Conservation (phyloP, 495 filamentous ascomycete species). For the Penicillium longicatenatum region DNA sequence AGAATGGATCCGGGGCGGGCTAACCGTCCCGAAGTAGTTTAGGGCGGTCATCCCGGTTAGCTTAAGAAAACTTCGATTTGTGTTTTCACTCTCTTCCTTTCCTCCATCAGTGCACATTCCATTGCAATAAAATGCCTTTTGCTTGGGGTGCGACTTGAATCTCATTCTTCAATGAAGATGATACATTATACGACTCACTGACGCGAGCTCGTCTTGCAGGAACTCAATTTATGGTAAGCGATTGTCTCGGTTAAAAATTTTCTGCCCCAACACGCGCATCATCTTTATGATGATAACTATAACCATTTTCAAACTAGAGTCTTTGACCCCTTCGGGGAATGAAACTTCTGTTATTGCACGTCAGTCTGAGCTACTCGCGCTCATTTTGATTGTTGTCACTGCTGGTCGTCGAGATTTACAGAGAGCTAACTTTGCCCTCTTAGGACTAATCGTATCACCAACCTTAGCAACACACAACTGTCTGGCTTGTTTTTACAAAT, state of each 20-base stretch:
- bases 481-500: conserved; percentile 10
- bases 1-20: conserved; percentile 15
- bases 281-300: conserved; percentile 68
- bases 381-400: conserved; percentile 18
- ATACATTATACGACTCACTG: neutral
- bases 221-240: conserved; percentile 5
- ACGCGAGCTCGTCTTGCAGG: neutral
- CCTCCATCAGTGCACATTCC: conserved; percentile 21
- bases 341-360: conserved; percentile 93
- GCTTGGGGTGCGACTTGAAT: neutral
- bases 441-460: conserved; percentile 24
- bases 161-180: neutral
- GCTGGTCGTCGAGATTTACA: conserved; percentile 16
- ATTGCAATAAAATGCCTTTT: conserved; percentile 26
- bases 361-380: conserved; percentile 82
- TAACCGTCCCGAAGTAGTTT: neutral
- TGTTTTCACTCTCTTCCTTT: conserved; percentile 22
- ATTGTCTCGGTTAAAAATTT: conserved; percentile 4
- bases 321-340: conserved; percentile 89
- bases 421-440: conserved; percentile 31
- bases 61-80: conserved; percentile 30
- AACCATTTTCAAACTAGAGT: conserved; percentile 99
- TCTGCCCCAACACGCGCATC: conserved; percentile 12
- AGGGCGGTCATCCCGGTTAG: conserved; percentile 5
- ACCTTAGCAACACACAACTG: neutral